Conservation (phyloP, 2,329 filamentous ascomycete species). For the Trichoderma sp. region DNA sequence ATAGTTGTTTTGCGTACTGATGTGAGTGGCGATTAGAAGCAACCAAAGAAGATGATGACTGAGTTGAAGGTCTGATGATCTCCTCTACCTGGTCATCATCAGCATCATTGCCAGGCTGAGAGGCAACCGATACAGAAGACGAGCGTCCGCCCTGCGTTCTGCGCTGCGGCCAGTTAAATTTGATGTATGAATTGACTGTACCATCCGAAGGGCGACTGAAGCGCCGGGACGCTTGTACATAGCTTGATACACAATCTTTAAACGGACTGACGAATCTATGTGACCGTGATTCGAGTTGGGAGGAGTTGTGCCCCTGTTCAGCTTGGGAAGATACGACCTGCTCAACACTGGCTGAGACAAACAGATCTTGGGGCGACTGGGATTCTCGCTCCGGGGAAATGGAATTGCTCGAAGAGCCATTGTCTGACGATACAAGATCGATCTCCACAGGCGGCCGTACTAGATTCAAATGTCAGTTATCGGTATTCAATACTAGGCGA, state of each 20-base stretch:
- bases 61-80: neutral
- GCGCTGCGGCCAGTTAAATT: conserved; percentile 36
- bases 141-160: neutral
- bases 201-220: conserved; percentile 35
- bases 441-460: conserved; percentile 23
- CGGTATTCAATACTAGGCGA: conserved; percentile 25
- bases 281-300: conserved; percentile 1
- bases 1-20: neutral
- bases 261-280: conserved; percentile 33
- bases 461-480: conserved; percentile 32
- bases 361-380: conserved; percentile 24
- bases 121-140: neutral
- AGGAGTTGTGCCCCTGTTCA: conserved; percentile 18
- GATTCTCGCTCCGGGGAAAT: neutral
- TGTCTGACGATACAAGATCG: conserved; percentile 23
- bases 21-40: neutral
- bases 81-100: neutral
- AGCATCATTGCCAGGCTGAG: neutral
- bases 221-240: conserved; percentile 27
- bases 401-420: neutral
- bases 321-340: neutral
- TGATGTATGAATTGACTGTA: conserved; percentile 40
- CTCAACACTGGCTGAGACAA: conserved; percentile 19
- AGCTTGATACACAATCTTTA: conserved; percentile 31
- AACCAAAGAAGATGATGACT: neutral